Evolutionary conservation across 1,139 yeast species (phyloP).

Genomic region (Yamadazyma diddensiae): DNA sequence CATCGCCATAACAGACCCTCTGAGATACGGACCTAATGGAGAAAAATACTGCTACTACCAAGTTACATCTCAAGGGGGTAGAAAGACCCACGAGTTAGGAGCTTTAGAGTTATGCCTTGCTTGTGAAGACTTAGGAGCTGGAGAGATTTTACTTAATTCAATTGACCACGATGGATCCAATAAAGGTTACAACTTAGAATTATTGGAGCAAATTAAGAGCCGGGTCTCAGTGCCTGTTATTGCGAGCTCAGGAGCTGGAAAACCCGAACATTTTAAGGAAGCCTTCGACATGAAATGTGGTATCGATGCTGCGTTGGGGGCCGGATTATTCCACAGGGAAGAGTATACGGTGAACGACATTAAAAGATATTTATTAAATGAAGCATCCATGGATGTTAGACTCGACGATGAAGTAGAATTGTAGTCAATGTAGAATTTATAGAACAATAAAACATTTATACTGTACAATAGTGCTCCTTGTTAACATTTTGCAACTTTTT

Average conservation of each 20-base stretch:
- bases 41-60: constrained; percentile 89
- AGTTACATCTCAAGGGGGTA: constrained; percentile 94
- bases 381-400: constrained; percentile 35
- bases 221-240: constrained; percentile 87
- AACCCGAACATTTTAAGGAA: constrained; percentile 82
- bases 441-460: too few relatives aligned
- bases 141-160: constrained; percentile 87
- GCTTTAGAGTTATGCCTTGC: constrained; percentile 87
- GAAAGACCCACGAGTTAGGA: constrained; percentile 85
- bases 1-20: constrained; percentile 43
- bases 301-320: constrained; percentile 96
- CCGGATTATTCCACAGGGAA: constrained; percentile 95
- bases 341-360: constrained; percentile 87
- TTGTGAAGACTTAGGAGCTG: constrained; percentile 94
- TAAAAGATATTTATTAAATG: constrained; percentile 51
- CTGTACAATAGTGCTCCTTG: background rate
- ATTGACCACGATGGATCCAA: constrained; percentile 96
- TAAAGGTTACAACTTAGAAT: constrained; percentile 85
- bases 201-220: constrained; percentile 70
- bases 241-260: constrained; percentile 97
- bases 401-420: constrained; percentile 29
- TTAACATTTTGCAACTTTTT: background rate
- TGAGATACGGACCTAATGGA: constrained; percentile 73
- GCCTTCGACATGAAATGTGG: constrained; percentile 72
- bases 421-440: constrained; percentile 8